Conservation (phyloP, 352 stramenopile species). For the Globisporangium radiosum region DNA sequence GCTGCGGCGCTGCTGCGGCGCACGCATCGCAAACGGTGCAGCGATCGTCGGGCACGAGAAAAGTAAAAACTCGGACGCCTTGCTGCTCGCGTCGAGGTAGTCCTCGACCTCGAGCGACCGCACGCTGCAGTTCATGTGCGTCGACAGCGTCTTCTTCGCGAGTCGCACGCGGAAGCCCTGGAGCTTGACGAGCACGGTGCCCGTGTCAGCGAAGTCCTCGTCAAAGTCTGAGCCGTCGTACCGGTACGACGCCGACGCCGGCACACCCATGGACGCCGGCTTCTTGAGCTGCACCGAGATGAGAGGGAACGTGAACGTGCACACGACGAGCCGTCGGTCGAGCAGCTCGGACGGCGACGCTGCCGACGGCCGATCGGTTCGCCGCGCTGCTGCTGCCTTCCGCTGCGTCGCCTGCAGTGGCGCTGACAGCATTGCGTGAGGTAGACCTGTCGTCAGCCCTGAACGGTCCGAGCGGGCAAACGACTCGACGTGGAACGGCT, state of each 20-base stretch:
- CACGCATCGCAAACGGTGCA: constrained; percentile 53
- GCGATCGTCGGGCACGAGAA: constrained; percentile 73
- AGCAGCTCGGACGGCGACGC: constrained; percentile 37
- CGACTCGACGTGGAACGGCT: not conserved
- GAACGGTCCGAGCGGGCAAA: constrained; percentile 5
- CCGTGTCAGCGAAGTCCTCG: constrained; percentile 53
- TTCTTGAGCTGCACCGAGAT: constrained; percentile 83
- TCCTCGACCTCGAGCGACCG: constrained; percentile 77
- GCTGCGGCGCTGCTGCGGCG: constrained; percentile 33
- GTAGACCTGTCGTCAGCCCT: not conserved
- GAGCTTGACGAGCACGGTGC: constrained; percentile 67
- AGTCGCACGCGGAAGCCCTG: constrained; percentile 78
- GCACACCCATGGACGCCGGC: constrained; percentile 30
- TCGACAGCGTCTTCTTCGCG: constrained; percentile 77
- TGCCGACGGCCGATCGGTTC: constrained; percentile 11
- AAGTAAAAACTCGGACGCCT: constrained; percentile 67
- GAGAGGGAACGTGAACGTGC: constrained; percentile 74
- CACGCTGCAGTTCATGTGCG: constrained; percentile 59
- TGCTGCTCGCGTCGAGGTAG: constrained; percentile 46
- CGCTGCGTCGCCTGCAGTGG: constrained; percentile 8
- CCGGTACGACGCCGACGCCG: constrained; percentile 44
- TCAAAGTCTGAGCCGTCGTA: constrained; percentile 57
- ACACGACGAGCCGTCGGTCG: constrained; percentile 67
- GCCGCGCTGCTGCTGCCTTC: constrained; percentile 14
- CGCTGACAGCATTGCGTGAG: not conserved